phyloP scores from a whole-genome alignment of 1,139 yeast species.

The Debaryomyces udenii region DNA sequence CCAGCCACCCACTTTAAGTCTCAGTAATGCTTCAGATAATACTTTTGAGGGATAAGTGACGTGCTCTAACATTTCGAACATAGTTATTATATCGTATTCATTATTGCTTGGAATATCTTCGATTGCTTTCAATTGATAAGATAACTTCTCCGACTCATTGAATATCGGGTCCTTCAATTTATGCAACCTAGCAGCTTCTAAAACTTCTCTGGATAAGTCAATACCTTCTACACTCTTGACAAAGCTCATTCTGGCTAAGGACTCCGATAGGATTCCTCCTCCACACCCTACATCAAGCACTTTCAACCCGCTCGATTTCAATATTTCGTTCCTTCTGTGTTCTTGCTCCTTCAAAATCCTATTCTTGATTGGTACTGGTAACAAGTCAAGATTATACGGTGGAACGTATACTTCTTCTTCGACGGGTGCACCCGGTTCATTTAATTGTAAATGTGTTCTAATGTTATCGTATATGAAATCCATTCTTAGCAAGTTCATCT shows the following conservation, averaged over 20 bases:
- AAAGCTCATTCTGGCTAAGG: constrained; percentile 74
- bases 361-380: constrained; percentile 57
- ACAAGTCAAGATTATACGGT: constrained; percentile 68
- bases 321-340: constrained; percentile 42
- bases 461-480: constrained; percentile 77
- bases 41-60: constrained; percentile 83
- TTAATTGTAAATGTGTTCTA: constrained; percentile 47
- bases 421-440: constrained; percentile 34
- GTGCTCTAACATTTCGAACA: constrained; percentile 95
- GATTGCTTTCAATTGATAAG: constrained; percentile 61
- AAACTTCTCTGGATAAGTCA: constrained; percentile 81
- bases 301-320: constrained; percentile 37
- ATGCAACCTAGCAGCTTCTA: constrained; percentile 79
- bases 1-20: constrained; percentile 81
- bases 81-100: constrained; percentile 74
- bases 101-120: constrained; percentile 55
- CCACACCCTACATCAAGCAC: constrained; percentile 96
- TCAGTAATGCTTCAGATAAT: constrained; percentile 63
- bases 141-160: constrained; percentile 42
- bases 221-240: constrained; percentile 73
- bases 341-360: constrained; percentile 55
- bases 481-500: constrained; percentile 88
- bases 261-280: constrained; percentile 90
- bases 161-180: constrained; percentile 65
- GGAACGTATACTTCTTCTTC: constrained; percentile 70